These are phyloP conservation scores for Penicillium sp. DNA, from an alignment of 2,329 filamentous ascomycete species.

Conservation along the genomic window DNA sequence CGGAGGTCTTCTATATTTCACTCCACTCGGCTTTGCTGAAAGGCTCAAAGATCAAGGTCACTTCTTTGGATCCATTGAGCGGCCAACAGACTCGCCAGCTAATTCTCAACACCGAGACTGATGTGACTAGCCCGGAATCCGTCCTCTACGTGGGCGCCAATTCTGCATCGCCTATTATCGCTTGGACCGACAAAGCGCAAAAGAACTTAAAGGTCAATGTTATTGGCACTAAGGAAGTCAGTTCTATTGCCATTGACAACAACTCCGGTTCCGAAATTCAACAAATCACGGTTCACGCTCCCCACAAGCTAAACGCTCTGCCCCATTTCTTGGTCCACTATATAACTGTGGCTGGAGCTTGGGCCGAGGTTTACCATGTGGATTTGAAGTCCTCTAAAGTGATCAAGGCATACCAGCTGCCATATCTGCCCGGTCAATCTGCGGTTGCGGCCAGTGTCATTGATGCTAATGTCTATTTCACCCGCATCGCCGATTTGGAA, in stretches of 20 bases:
- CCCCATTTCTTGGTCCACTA: slow-evolving; percentile 86
- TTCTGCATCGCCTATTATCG: slow-evolving; percentile 43
- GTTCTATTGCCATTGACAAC: slow-evolving; percentile 41
- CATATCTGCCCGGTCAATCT: slow-evolving; percentile 66
- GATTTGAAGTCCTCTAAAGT: slow-evolving; percentile 68
- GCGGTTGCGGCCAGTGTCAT: slow-evolving; percentile 76
- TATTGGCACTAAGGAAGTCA: slow-evolving; percentile 44
- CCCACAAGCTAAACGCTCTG: slow-evolving; percentile 67
- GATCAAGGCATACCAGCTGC: slow-evolving; percentile 76
- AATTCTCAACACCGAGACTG: slow-evolving; percentile 69
- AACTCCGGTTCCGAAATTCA: slow-evolving; percentile 50
- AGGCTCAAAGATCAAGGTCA: slow-evolving; percentile 74
- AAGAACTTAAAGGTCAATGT: slow-evolving; percentile 48
- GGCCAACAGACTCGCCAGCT: slow-evolving; percentile 72
- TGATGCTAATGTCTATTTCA: slow-evolving; percentile 84
- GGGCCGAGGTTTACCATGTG: slow-evolving; percentile 83
- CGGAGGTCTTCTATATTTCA: slow-evolving; percentile 71
- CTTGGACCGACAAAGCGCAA: slow-evolving; percentile 45
- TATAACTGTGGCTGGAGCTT: slow-evolving; percentile 67
- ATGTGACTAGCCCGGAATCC: slow-evolving; percentile 54
- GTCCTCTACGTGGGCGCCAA: slow-evolving; percentile 44
- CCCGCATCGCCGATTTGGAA: slow-evolving; percentile 73
- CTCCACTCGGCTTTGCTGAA: slow-evolving; percentile 65
- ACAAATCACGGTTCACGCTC: slow-evolving; percentile 67
- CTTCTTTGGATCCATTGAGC: slow-evolving; percentile 68